Base-by-base conservation (phyloP, 305 asterid species). In the Withania somnifera region DNA sequence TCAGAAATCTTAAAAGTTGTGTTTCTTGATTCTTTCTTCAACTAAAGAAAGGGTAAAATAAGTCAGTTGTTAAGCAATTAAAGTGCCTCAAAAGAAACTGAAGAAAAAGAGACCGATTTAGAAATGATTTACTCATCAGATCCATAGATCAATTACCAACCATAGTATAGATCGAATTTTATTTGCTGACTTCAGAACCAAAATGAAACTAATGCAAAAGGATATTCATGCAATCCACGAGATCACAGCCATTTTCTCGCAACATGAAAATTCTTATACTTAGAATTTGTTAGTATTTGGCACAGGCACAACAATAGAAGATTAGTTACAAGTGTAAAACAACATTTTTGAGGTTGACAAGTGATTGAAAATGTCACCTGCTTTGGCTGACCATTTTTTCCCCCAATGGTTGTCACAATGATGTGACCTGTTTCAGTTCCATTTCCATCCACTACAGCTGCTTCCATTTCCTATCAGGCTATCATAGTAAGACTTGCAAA, bases 361-460 rank as follows among this genome's bases (percentile, higher is more conserved):
- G 36, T 66, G 76, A 36, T 11, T 36, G 45, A 34, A 34, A 20
- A 34, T 1, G 24, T 57, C 89, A 94, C 98, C 98, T 94, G 92
- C 90, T 91, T 94, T 30, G 96, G 96, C 83, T 91, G 95, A 58
- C 93, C 95, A 87, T 92, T 92, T 89, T 89, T 90, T 50, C 97
- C 97, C 63, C 94, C 98, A 84, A 94, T 92, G 60, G 97, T 91
- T 3, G 97, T 94, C 79, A 91, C 97, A 85, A 92, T 94, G 57
- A 92, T 90, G 88, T 91, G 98, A 26, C 98, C 97, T 3, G 94
- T 90, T 89, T 91, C 95, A 53, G 94, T 92, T 79, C 97, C 98
- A 85, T 92, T 92, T 78, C 97, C 97, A 87, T 92, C 94, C 50
- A 94, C 97, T 45, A 91, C 88, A 7, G 93, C 90, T 4, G 97